A percentile compares a stretch with the other conserved stretches of the same genome.
These are phyloP conservation scores for Trypanosoma theileri DNA, from an alignment of 208 protist species.

Conservation along the genomic window DNA sequence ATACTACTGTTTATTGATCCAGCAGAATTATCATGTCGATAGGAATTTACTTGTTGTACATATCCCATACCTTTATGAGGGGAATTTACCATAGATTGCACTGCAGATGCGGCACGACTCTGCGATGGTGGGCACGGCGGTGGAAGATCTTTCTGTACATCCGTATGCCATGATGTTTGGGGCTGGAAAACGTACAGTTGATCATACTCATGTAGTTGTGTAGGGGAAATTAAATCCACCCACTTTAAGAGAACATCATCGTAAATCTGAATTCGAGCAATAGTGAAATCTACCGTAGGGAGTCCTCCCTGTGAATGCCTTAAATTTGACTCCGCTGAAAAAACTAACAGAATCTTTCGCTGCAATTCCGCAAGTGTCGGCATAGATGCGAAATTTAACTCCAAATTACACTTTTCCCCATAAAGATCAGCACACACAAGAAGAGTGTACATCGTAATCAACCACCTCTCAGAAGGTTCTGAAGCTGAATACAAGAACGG, in stretches of 20 bases:
- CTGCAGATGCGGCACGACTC: conserved; percentile 19
- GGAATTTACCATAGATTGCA: conserved; percentile 6
- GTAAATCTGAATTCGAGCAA: conserved; percentile 59
- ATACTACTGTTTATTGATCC: conserved; percentile 7
- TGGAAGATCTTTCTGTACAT: conserved; percentile 72
- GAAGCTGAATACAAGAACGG: not conserved
- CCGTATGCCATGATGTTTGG: conserved; percentile 50
- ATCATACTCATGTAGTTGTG: conserved; percentile 82
- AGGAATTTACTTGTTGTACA: not conserved
- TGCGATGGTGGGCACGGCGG: conserved; percentile 50
- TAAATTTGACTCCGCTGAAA: conserved; percentile 35
- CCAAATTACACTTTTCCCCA: conserved; percentile 80
- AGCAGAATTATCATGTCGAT: not conserved
- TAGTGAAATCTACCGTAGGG: conserved; percentile 34
- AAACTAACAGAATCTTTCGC: conserved; percentile 34
- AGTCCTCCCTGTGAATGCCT: conserved; percentile 6
- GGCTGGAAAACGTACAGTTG: conserved; percentile 87
- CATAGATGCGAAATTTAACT: conserved; percentile 50
- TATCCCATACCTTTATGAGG: not conserved
- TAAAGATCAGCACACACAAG: conserved; percentile 76
- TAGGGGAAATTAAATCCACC: conserved; percentile 43
- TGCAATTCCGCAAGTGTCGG: conserved; percentile 52
- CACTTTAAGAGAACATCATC: conserved; percentile 65
- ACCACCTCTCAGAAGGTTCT: too few relatives aligned
- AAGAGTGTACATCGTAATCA: conserved; percentile 59